These are phyloP conservation scores for Boletellus dicymbophilus DNA, from an alignment of 1,284 basidiomycete genomes.

Conservation along the genomic window DNA sequence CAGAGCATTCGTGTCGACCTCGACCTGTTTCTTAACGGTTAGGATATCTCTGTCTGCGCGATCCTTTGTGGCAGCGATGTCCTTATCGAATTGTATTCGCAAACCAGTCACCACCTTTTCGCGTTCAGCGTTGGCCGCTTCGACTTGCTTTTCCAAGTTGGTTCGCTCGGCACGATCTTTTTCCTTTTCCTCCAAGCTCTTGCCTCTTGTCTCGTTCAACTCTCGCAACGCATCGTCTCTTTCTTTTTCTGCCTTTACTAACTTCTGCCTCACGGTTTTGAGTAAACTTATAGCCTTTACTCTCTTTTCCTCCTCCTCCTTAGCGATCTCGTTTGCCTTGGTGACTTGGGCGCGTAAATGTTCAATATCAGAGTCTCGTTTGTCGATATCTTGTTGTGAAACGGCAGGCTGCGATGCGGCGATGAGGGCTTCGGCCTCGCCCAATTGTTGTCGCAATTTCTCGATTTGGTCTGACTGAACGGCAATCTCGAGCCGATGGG, in stretches of 20 bases:
- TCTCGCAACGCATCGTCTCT: conserved; percentile 77
- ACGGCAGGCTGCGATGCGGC: conserved; percentile 53
- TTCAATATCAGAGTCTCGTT: conserved; percentile 54
- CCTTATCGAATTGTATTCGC: conserved; percentile 76
- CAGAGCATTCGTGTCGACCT: conserved; percentile 71
- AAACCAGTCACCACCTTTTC: conserved; percentile 72
- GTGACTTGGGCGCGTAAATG: conserved; percentile 62
- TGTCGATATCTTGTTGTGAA: conserved; percentile 46
- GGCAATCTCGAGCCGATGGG: conserved; percentile 73
- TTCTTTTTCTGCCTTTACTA: conserved; percentile 92
- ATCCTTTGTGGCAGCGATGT: conserved; percentile 62
- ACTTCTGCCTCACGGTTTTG: conserved; percentile 90
- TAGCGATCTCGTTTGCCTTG: conserved; percentile 61
- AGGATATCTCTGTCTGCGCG: conserved; percentile 74
- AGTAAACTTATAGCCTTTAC: conserved; percentile 89
- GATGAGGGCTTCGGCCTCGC: conserved; percentile 69
- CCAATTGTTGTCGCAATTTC: conserved; percentile 66
- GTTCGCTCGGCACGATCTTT: conserved; percentile 63
- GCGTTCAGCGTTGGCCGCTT: conserved; percentile 61
- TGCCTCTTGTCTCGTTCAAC: conserved; percentile 50
- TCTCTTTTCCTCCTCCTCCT: conserved; percentile 95
- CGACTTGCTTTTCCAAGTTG: conserved; percentile 59
- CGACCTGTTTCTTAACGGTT: conserved; percentile 68
- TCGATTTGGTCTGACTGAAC: conserved; percentile 78
- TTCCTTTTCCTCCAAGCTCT: conserved; percentile 60